Evolutionary conservation across 257 asterid species (phyloP), one percentile per base, ranked within the genome.

Genomic region (Linderniella brevidens): DNA sequence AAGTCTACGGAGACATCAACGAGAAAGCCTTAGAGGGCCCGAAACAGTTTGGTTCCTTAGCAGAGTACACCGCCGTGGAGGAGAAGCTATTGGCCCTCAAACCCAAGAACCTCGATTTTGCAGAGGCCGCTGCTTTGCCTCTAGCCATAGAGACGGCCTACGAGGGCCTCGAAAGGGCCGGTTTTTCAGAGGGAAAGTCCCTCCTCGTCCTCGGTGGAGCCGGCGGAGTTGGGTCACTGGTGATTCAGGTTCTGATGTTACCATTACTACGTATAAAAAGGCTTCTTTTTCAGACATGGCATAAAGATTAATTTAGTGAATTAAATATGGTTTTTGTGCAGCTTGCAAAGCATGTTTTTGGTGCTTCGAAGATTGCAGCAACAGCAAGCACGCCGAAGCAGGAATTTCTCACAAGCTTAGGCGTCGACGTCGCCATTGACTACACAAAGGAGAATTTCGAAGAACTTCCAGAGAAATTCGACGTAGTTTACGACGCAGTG

Each of bases 151-250:
- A 87, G 56, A 87, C 97, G 3, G 95, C 92, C 18, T 77, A 80
- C 35, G 93, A 83, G 67, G 95, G 95, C 8, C 86, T 88, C n/a
- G 82, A 72, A 50, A 68, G 62, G 66, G 69, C 76, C 12, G 86
- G 74, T 13, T 82, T 88, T 47, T 80, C 95, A 4, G 37, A 74
- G 20, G 92, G 95, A 8, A 65, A 78, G 67, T 83, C 97, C n/a
- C 48, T 88, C 41, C 95, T 88, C 12, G 95, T 88, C 47, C 78
- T 88, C 41, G 97, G 97, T 12, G 97, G 97, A 6, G 97, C 97
- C 13, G 97, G 97, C 14, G 95, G 95, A 13, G 95, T 83, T 61
- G 97, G 97, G 46, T 76, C 93, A 50, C 76, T 83, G 0, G 93
- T 71, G 19, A 74, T 88, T 65, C 97, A 84, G 93, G 97, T 83